Base-by-base conservation (phyloP, 2,329 filamentous ascomycete genomes). In the Penicillium sp. region DNA sequence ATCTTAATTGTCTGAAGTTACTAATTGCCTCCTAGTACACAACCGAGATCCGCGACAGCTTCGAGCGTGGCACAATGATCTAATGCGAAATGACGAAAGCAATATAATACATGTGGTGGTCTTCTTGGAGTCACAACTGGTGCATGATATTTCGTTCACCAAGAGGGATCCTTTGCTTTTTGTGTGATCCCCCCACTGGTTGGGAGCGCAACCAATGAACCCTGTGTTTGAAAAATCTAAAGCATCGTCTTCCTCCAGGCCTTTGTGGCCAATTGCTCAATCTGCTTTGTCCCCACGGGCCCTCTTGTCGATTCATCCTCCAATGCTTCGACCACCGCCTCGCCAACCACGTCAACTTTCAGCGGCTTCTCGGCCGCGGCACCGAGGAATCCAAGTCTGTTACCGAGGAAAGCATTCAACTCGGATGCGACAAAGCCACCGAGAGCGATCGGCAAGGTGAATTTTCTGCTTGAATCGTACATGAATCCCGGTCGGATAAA, bases 31-130 rank as follows among this genome's bases (percentile, higher is more conserved):
- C 67, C 14, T 64, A 85, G 83, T 99, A 99, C 78, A 99, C 95
- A 49, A 88, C 91, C 35, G 95, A 99, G 77, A 98, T 99, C 71
- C 84, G 95, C 74, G 95, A 99, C 74, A 97, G 91, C 78, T 99
- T 99, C 76, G 95, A 99, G 84, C 87, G 95, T 66, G 95, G 95
- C 19, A 98, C 95, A 3, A 96, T 96, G 85, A 95, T 98, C 76
- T 98, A 83, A 79, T 67, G 61, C 45, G 43, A 56, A 63, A 59
- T 62, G 65, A 66, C 59, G 61, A 59, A 56, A 58, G 62, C 64
- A 51, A 62, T 65, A 68, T 64, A 60, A 57, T 68, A 68, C 65
- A 65, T 63, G 55, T 55, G 52, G 57, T 56, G 63, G 53, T 51
- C 43, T 58, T 55, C 61, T 52, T 38, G 55, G 43, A 38, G n/a